Evolutionary conservation across 768 basidiomycete genomes (phyloP), one percentile per base, ranked within the genome.

Genomic region (Gloeostereum incarnatum): DNA sequence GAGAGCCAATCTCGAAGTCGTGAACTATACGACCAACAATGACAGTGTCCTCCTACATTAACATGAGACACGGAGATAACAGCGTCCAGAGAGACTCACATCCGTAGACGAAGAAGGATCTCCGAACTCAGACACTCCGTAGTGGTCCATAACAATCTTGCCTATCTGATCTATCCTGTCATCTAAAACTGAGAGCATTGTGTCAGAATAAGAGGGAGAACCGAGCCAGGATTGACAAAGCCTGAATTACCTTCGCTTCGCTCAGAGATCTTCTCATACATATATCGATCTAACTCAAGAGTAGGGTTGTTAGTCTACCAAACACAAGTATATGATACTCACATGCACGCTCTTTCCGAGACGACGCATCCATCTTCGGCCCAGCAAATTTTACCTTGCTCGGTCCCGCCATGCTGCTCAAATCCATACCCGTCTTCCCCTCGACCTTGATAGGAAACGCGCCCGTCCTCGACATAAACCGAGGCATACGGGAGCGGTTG

Each of bases 251-350:
- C 79, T 69, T 83, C 83, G 44, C 88, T 82, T 32, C 92, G 68
- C 51, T 87, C 86, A 2, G 77, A 75, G 18, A 84, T 68, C 60
- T 88, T 91, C 57, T 97, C 92, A 51, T 86, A 91, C 92, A 94
- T 93, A 56, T 97, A 98, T 20, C 86, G 75, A 69, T 81, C 84
- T 88, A 47, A 18, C 3, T 11, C 3, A 20, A 4, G 17, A 25
- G 25, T 23, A 29, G 38, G 48, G 33, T 43, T 22, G 7, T 35
- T 14, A 21, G 20, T 13, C 4, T 33, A 10, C 18, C 13, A 18
- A 25, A n/a, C n/a, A 16, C 38, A 17, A 24, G 35, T 14, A 10
- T 4, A 42, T 25, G n/a, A 20, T 31, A 59, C 78, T 66, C 53
- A 85, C 84, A 84, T 24, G 68, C 63, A 23, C 78, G 70, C 39